Conservation (phyloP, 169 alveolate species). For the Blepharisma undulans region DNA sequence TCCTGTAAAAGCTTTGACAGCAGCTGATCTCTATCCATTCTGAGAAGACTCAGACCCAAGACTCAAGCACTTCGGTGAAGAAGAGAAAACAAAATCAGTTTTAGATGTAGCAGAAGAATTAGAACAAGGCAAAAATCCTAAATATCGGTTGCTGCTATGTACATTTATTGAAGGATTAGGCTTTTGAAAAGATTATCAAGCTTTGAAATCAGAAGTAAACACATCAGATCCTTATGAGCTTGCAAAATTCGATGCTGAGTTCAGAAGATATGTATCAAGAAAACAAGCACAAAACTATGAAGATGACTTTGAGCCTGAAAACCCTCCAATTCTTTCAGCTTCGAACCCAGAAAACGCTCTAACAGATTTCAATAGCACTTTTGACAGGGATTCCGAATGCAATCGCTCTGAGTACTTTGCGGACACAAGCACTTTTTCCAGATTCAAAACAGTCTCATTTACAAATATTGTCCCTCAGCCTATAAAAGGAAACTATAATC, state of each 20-base stretch:
- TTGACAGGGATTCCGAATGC: neutral
- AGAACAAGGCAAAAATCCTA: neutral
- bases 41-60: conserved; percentile 34
- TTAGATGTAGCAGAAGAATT: neutral
- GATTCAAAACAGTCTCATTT: neutral
- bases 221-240: conserved; percentile 11
- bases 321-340: neutral
- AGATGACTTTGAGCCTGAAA: neutral
- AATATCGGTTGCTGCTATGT: neutral
- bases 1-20: neutral
- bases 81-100: neutral
- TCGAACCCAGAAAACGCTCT: neutral
- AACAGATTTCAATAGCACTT: neutral
- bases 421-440: neutral
- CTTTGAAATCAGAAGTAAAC: neutral
- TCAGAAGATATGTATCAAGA: conserved; percentile 18
- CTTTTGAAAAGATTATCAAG: conserved; percentile 15
- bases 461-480: neutral
- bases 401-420: neutral
- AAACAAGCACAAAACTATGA: conserved; percentile 18
- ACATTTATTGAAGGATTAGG: neutral
- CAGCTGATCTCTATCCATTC: neutral
- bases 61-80: neutral
- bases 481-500: neutral
- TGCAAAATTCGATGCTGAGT: conserved; percentile 26